Base-by-base conservation (phyloP, 805 yeast species). In the Kregervanrija fluxuum region DNA sequence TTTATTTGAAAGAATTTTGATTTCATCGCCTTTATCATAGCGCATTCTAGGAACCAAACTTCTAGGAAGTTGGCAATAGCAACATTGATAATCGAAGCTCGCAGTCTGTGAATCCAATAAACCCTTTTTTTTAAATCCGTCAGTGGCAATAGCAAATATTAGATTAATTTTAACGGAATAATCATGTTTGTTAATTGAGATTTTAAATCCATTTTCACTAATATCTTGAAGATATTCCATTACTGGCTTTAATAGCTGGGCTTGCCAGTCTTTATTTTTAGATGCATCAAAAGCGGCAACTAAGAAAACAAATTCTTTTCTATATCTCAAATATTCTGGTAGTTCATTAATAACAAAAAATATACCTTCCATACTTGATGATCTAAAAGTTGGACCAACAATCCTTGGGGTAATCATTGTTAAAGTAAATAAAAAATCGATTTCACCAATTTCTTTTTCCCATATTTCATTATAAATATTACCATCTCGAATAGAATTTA, bases 371-470 rank as follows among this genome's bases (percentile, higher is more conserved):
- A 40, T 11, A 16, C 28, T 36, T 30, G 12, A 14, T 14, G 15
- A 12, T 8, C 37, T 33, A 2, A 35, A 10, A n/a, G 30, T 35
- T 12, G 11, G 13, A 30, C 31, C 22, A 30, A 22, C 15, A 16
- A 10, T 22, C 15, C 14, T 8, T 11, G 38, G 37, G 2, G 40
- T 35, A 9, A 38, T 6, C 17, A 44, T 15, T 11, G 44, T 35
- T 13, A 44, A 44, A 8, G 47, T 44, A n/a, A 44, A 44, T 2
- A 37, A 41, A 37, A 44, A 44, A 44, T 44, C 47, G 12, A 44
- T n/a, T 12, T 40, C 35, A 13, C 11, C 15, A 16, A 16, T 14
- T 5, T 13, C 8, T 30, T 30, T 14, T 16, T n/a, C 11, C 15
- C 35, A 38, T 12, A 35, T 4, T 3, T 43, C 42, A 8, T 30